Evolutionary conservation across 805 yeast genomes (phyloP).

Genomic region (Lipomyces spencermartinsiae): DNA sequence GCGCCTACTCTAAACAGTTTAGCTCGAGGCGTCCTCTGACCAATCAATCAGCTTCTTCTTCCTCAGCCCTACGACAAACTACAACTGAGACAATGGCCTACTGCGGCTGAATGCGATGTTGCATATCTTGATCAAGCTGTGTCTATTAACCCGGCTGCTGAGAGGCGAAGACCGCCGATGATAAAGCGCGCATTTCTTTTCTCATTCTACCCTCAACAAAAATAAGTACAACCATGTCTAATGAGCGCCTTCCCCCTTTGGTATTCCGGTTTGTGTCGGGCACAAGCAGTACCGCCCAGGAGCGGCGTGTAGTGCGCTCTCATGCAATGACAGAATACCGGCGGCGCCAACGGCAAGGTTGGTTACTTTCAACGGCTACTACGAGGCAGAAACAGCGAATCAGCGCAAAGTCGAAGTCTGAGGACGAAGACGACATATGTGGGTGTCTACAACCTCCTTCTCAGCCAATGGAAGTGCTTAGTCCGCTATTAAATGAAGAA

Average conservation of each 20-base stretch:
- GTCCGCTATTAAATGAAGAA: not conserved
- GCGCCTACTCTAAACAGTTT: conserved; percentile 1
- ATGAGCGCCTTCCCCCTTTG: not conserved
- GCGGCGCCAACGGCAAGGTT: not conserved
- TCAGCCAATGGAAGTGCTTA: not conserved
- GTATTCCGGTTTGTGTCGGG: not conserved
- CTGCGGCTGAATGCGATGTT: no score
- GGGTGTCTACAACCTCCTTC: not conserved
- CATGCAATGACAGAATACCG: not conserved
- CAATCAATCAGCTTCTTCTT: not conserved
- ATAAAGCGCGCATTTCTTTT: not conserved
- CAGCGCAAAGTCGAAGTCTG: not conserved
- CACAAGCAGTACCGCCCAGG: not conserved
- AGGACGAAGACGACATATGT: not conserved
- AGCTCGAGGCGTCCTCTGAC: not conserved
- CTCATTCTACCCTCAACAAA: not conserved
- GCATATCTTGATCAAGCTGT: no score
- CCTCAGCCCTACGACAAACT: not conserved
- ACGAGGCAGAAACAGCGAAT: not conserved
- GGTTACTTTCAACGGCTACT: not conserved
- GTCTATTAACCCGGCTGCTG: no score
- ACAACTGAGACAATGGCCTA: not conserved
- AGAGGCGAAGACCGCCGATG: no score
- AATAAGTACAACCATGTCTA: not conserved
- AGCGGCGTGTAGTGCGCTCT: not conserved